A percentile compares a stretch with the other conserved stretches of the same genome.
phyloP scores from a whole-genome alignment of 345 rosid genomes.

The thale cress (Arabidopsis thaliana) region DNA sequence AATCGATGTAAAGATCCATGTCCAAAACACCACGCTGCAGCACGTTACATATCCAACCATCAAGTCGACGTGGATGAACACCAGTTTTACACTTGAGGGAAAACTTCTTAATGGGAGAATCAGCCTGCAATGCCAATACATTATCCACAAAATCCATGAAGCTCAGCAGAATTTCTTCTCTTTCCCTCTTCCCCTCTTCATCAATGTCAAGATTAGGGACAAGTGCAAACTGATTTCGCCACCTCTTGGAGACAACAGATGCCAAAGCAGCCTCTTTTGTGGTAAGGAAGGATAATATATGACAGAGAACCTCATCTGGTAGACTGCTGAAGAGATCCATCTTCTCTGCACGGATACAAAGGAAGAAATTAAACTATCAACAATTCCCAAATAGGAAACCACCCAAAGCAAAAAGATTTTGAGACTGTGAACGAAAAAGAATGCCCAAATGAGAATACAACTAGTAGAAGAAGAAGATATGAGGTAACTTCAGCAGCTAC shows the following conservation, averaged over 20 bases:
- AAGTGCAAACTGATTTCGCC: neutral
- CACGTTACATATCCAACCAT: conserved; percentile 17
- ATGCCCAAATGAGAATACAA: too few species aligned
- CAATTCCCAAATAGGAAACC: too few species aligned
- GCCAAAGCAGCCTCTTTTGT: conserved; percentile 14
- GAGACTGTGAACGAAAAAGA: too few species aligned
- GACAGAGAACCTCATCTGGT: neutral
- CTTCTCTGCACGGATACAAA: neutral
- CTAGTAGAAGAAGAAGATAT: too few species aligned
- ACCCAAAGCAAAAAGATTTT: too few species aligned
- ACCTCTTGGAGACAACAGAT: neutral
- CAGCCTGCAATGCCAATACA: conserved; percentile 1
- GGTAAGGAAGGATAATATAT: conserved; percentile 1
- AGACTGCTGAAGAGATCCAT: neutral
- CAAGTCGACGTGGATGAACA: neutral
- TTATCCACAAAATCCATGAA: conserved; percentile 20
- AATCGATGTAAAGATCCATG: conserved; percentile 1
- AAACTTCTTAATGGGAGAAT: conserved; percentile 3
- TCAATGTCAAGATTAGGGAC: neutral
- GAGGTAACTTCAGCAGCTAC: too few species aligned
- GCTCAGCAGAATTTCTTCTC: neutral
- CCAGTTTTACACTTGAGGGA: conserved; percentile 1
- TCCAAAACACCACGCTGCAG: conserved; percentile 15
- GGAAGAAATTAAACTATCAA: too few species aligned
- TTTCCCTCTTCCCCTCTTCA: conserved; percentile 14